Evolutionary conservation across 73 alveolate genomes (phyloP).

Genomic region (Loxodes magnus): DNA sequence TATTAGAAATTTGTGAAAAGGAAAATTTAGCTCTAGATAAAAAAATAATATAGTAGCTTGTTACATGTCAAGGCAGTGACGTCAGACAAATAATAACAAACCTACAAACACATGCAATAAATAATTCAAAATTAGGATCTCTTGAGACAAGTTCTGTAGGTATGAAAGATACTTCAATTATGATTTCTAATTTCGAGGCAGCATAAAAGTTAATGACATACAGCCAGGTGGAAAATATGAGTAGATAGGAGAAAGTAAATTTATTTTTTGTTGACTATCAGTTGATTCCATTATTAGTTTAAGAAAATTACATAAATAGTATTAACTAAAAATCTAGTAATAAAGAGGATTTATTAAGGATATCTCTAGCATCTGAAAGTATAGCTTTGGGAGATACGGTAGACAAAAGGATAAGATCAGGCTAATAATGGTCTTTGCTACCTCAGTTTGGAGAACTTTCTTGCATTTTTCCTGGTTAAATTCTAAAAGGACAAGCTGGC

Average conservation of each 20-base stretch:
- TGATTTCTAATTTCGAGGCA: constrained; percentile 65
- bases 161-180: constrained; percentile 51
- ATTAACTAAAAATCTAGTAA: constrained; percentile 19
- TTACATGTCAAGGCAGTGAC: constrained; percentile 72
- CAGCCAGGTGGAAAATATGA: constrained; percentile 33
- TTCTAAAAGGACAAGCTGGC: constrained; percentile 23
- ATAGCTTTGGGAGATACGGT: constrained; percentile 84
- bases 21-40: constrained; percentile 47
- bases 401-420: constrained; percentile 38
- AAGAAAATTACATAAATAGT: constrained; percentile 67
- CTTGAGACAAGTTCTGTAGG: constrained; percentile 19
- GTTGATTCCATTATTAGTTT: constrained; percentile 71
- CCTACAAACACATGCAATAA: constrained; percentile 61
- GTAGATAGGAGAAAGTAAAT: constrained; percentile 58
- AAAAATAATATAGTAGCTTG: constrained; percentile 41
- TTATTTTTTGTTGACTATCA: constrained; percentile 83
- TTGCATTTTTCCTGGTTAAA: constrained; percentile 53
- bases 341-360: constrained; percentile 29
- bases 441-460: constrained; percentile 75
- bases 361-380: constrained; percentile 70
- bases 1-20: constrained; percentile 40
- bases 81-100: constrained; percentile 68
- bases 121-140: too few species aligned
- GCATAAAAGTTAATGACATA: constrained; percentile 48
- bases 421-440: constrained; percentile 81